Base-by-base conservation (phyloP, 192 early-diverging fungal species). In the Backusella australiensis region DNA sequence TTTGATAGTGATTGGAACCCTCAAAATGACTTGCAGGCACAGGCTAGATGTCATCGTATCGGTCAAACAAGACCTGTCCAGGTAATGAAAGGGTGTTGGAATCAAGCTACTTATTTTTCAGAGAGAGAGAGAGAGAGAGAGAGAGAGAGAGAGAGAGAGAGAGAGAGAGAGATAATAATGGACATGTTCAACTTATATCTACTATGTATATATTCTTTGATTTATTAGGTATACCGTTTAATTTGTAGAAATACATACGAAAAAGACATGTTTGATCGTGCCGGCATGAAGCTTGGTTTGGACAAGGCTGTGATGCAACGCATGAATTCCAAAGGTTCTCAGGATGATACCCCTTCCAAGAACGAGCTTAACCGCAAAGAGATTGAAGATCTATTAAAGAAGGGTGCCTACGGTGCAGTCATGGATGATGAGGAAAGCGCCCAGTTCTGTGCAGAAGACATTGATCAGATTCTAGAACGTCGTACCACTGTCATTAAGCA, bases 1-100 rank as follows among this genome's bases (percentile, higher is more conserved):
- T 96, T 94, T 84, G 94, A 96, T 76, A 87, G 85, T 67, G 94
- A 96, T 72, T 96, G 93, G 95, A 96, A 96, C 74, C 95, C 95
- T 41, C 93, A 95, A 75, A 95, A 95, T 78, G 95, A 96, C 77
- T 77, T 96, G 53, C 95, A 96, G 83, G 95, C 95, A 1, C 93
- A 93, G 71, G 88, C 89, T 34, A 90, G 95, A 36, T 90, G 90
- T 69, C 94, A 96, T 82, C 89, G 95, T 75, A 96, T 96, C 75
- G 95, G 95, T 12, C 95, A 96, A 80, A 96, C 92, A 53, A 94
- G 93, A 74, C 86, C 90, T 9, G 95, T 96, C 0, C 92, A 94
- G 65, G 74, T 75, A 75, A 75, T 39, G 38, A 39, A 12, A 39
- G 38, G 11, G 9, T 39, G 38, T 2, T 8, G 38, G 11, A 34